These are phyloP conservation scores for Fusarium domesticum DNA, from an alignment of 2,329 filamentous ascomycete genomes.

Conservation along the genomic window DNA sequence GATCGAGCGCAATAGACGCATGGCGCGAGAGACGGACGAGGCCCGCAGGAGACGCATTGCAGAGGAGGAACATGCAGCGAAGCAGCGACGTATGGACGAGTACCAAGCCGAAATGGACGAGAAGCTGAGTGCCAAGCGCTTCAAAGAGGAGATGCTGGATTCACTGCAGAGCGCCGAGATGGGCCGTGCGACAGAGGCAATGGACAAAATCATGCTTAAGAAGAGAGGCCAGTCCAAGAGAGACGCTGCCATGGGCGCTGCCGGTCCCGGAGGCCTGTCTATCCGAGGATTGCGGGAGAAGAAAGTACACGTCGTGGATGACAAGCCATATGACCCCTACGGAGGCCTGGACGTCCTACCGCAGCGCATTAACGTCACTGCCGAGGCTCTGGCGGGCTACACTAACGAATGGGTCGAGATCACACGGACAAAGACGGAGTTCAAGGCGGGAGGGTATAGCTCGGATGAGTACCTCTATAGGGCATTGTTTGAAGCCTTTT, in stretches of 20 bases:
- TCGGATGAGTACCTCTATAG: constrained; percentile 77
- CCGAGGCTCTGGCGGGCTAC: constrained; percentile 58
- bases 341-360: constrained; percentile 68
- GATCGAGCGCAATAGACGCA: constrained; percentile 59
- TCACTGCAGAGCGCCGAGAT: constrained; percentile 60
- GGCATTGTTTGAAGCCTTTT: constrained; percentile 84
- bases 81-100: constrained; percentile 57
- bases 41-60: constrained; percentile 52
- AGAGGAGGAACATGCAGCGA: constrained; percentile 64
- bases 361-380: constrained; percentile 62
- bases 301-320: constrained; percentile 45
- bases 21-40: constrained; percentile 56
- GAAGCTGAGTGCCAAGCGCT: constrained; percentile 59
- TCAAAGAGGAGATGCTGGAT: constrained; percentile 66
- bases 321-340: constrained; percentile 85
- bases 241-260: constrained; percentile 36
- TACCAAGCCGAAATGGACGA: constrained; percentile 69
- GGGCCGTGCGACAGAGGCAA: constrained; percentile 57
- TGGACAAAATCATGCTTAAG: constrained; percentile 66
- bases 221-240: constrained; percentile 59
- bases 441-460: constrained; percentile 78
- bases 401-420: constrained; percentile 70
- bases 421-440: constrained; percentile 61
- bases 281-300: constrained; percentile 79
- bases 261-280: constrained; percentile 44